Evolutionary conservation across 1,284 basidiomycete genomes (phyloP), one percentile per base, ranked within the genome.

Genomic region (Schizophyllum amplum): DNA sequence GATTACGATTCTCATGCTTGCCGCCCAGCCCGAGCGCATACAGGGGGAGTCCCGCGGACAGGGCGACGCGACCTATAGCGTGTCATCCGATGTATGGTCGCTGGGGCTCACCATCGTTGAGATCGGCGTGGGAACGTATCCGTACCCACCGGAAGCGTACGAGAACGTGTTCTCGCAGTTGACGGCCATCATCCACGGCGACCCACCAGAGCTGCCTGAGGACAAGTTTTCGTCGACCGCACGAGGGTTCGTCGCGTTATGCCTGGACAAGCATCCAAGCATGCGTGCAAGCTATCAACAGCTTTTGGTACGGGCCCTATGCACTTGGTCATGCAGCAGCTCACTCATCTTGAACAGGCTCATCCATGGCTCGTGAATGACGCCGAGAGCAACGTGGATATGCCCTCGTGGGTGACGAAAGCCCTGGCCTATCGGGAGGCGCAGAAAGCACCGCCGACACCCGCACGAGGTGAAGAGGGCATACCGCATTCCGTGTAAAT

Each of bases 91-190:
- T 67, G 92, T 99, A 4, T 99, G 96, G 96, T 97, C 94, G 9
- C 83, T 99, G n/a, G 96, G 96, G 3, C 78, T 99, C 33, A 90
- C 91, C 3, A 89, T 98, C 70, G 93, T 98, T 65, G 96, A 99
- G 72, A 87, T 97, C 60, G 90, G 92, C 51, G 73, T 93, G 64
- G 95, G 97, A 21, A 81, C 84, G 63, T 99, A 99, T 71, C 97
- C 96, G 1, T 99, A 98, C 69, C 96, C 96, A 24, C 95, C 95
- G n/a, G 95, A 98, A 73, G 96, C 94, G 3, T 99, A 97, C 69
- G 84, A 87, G 56, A 98, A 98, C 69, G 94, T 98, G 1, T 97
- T 99, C 65, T 73, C 94, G 1, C 94, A 99, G 73, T 76, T 99
- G 47, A 92, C 90, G 25, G 95, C 95, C 1, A 99, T 99, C 62